Evolutionary conservation across 116 monocot species (phyloP), one percentile per base, ranked within the genome.

Genomic region (Papilionanthe hybrid): DNA sequence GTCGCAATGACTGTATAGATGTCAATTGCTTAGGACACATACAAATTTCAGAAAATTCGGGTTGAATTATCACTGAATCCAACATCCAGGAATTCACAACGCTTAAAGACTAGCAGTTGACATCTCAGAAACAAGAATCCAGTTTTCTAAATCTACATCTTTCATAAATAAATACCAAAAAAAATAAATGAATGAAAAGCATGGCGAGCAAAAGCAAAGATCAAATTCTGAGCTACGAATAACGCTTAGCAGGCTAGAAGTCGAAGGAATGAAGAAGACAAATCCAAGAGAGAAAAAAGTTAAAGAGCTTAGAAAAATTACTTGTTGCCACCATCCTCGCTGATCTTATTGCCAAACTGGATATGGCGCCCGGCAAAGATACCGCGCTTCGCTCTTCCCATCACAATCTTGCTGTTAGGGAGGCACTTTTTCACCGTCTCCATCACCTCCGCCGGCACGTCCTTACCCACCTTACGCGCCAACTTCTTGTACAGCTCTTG

Each of bases 281-380:
- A 69, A 13, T 3, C 0, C 69, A 15, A 5, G 69, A 37, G 5
- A 69, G 69, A 32, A 37, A 69, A 15, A 5, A 7, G 32, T 2
- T 15, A 32, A 69, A 37, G 0, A 27, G 7, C 10, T 27, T 65
- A 53, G 65, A 76, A n/a, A 42, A 42, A 7, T 76, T 87, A 96
- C 96, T 96, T 96, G 96, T 96, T 96, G 48, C 93, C 93, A 9
- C 96, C 93, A 69, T 91, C 91, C 66, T 93, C 91, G 81, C 91
- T 88, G 83, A 96, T 80, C 80, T 91, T 79, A 82, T 96, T 96
- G 57, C 96, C 96, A 84, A 96, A 93, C 83, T 93, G 96, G 80
- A 96, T 96, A 80, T 96, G 96, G 13, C 88, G 86, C n/a, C 96
- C 96, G 63, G 96, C 96, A 83, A 81, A 96, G 84, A 96, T 89